phyloP scores from a whole-genome alignment of 2,329 filamentous ascomycete species.

The Phialocephala sp. region DNA sequence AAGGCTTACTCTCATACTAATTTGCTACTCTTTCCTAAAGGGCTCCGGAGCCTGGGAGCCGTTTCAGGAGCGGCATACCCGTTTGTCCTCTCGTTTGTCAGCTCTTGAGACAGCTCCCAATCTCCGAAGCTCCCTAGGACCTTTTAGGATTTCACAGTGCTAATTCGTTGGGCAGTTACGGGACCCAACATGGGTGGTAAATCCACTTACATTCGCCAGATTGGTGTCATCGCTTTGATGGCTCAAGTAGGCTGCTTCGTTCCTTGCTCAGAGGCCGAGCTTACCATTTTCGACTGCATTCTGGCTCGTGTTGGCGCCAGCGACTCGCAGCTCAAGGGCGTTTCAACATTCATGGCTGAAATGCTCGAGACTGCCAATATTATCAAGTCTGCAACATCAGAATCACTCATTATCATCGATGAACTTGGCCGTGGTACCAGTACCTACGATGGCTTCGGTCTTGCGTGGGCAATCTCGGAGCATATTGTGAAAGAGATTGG shows the following conservation, averaged over 20 bases:
- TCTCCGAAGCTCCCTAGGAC: too few species aligned
- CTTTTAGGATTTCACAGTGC: background rate
- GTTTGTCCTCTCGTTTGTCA: too few species aligned
- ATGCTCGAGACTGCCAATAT: constrained; percentile 99
- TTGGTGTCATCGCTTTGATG: constrained; percentile 96
- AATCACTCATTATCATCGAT: constrained; percentile 98
- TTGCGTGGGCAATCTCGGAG: constrained; percentile 99
- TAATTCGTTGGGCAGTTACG: constrained; percentile 52
- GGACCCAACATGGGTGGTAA: constrained; percentile 99
- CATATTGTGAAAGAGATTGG: constrained; percentile 96
- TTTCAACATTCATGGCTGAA: constrained; percentile 99
- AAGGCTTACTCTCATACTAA: background rate
- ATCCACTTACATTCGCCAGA: constrained; percentile 97
- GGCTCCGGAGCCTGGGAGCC: too few species aligned
- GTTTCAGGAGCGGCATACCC: too few species aligned
- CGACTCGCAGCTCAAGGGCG: constrained; percentile 96
- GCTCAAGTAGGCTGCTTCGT: constrained; percentile 97
- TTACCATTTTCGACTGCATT: constrained; percentile 96
- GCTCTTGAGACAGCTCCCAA: too few species aligned
- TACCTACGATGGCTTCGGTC: constrained; percentile 96
- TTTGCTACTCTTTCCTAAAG: background rate
- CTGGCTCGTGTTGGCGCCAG: constrained; percentile 94
- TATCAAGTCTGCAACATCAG: constrained; percentile 91
- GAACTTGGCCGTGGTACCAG: constrained; percentile 95
- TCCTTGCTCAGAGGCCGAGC: constrained; percentile 85